A percentile compares a stretch with the other conserved stretches of the same genome.
Evolutionary conservation across 176 grass and related monocot species (phyloP).

Genomic region (Coix lacrymajobi): DNA sequence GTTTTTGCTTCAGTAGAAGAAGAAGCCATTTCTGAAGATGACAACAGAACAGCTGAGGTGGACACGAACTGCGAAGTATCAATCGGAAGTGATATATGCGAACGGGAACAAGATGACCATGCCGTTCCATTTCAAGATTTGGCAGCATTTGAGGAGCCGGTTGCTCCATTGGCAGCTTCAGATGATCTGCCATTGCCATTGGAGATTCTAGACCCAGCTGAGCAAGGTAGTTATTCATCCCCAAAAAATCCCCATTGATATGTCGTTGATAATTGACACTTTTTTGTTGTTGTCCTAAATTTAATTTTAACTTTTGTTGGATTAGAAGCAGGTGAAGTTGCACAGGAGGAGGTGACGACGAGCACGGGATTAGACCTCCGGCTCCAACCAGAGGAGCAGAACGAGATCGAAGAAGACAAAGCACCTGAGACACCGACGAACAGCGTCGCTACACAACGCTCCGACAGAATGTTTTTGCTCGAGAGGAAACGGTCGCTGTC

Average conservation of each 20-base stretch:
- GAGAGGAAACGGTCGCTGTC: constrained; percentile 57
- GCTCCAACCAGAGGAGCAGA: constrained; percentile 12
- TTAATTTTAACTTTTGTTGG: constrained; percentile 1
- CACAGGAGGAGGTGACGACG: not conserved
- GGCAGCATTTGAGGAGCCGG: not conserved
- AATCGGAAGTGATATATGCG: constrained; percentile 76
- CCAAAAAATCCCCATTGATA: not conserved
- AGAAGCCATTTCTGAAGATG: constrained; percentile 46
- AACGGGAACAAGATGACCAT: constrained; percentile 42
- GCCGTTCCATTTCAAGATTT: constrained; percentile 26
- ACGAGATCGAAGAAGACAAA: constrained; percentile 56
- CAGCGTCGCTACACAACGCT: constrained; percentile 38
- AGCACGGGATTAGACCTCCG: constrained; percentile 5
- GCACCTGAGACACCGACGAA: constrained; percentile 59
- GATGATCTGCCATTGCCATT: constrained; percentile 25
- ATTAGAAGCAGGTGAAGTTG: constrained; percentile 18
- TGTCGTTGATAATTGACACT: not conserved
- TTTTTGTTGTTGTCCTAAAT: not conserved
- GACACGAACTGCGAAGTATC: constrained; percentile 60
- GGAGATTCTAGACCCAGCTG: not conserved
- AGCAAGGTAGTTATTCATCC: constrained; percentile 30
- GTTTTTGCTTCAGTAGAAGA: not conserved
- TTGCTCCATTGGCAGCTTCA: not conserved
- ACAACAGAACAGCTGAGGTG: constrained; percentile 38
- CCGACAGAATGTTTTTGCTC: constrained; percentile 42